phyloP scores from a whole-genome alignment of 2,329 filamentous ascomycete genomes.

The Dendryphion nanum region DNA sequence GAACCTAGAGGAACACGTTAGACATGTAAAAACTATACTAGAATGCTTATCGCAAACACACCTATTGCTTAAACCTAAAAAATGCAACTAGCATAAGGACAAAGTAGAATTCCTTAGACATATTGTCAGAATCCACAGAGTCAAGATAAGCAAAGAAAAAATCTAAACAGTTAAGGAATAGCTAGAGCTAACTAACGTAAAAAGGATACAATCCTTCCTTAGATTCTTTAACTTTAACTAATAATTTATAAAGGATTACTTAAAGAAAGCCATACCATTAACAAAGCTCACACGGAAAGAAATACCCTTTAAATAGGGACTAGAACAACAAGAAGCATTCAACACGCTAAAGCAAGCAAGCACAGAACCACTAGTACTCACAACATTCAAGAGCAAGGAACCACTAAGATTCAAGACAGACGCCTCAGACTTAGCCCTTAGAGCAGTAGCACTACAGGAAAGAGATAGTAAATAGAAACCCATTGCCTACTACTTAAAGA shows the following conservation, averaged over 20 bases:
- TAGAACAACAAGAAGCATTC: slow-evolving; percentile 2
- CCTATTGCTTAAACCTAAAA: background rate
- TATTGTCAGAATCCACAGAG: background rate
- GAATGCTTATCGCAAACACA: background rate
- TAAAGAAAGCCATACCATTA: background rate
- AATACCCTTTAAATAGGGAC: background rate
- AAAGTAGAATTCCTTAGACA: background rate
- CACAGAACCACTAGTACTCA: slow-evolving; percentile 1
- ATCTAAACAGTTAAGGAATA: background rate
- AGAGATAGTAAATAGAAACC: slow-evolving; percentile 1
- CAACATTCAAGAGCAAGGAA: background rate
- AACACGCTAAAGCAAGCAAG: slow-evolving; percentile 2
- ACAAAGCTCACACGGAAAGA: slow-evolving; percentile 2
- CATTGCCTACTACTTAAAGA: slow-evolving; percentile 3
- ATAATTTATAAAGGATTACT: background rate
- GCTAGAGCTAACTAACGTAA: background rate
- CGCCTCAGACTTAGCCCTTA: slow-evolving; percentile 2
- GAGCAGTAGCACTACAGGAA: background rate
- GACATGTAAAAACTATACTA: background rate
- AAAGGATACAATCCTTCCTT: background rate
- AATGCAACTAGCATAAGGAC: background rate
- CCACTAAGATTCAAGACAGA: slow-evolving; percentile 2
- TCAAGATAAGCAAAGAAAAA: background rate
- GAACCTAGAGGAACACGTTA: background rate
- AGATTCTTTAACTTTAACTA: background rate